Evolutionary conservation across 192 early-diverging fungal genomes (phyloP).

Genomic region (Coemansia aciculifera): DNA sequence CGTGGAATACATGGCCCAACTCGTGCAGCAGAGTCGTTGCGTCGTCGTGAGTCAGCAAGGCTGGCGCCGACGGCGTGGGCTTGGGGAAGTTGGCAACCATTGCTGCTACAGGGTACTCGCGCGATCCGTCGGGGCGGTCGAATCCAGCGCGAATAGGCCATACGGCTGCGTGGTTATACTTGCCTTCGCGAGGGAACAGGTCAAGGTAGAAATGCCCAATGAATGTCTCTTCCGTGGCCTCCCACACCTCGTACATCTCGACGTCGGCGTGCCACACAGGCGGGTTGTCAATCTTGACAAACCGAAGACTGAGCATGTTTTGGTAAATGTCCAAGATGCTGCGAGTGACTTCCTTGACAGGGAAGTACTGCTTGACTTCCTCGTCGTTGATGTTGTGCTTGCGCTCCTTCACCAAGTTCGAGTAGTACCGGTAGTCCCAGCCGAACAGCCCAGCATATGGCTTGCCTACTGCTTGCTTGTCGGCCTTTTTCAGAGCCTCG

Average conservation of each 20-base stretch:
- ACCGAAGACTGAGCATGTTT: slow-evolving; percentile 67
- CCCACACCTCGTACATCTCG: slow-evolving; percentile 73
- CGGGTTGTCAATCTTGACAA: slow-evolving; percentile 62
- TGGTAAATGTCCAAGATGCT: slow-evolving; percentile 77
- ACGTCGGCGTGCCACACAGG: slow-evolving; percentile 82
- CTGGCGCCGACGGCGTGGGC: slow-evolving; percentile 65
- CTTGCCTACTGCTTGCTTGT: slow-evolving; percentile 50
- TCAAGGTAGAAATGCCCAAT: slow-evolving; percentile 77
- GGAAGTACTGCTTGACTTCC: slow-evolving; percentile 78
- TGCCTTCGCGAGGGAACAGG: slow-evolving; percentile 70
- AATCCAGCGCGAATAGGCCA: slow-evolving; percentile 75
- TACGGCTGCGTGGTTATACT: slow-evolving; percentile 78
- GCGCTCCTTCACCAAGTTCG: slow-evolving; percentile 68
- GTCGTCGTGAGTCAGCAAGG: slow-evolving; percentile 78
- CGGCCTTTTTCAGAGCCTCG: slow-evolving; percentile 63
- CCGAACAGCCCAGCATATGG: slow-evolving; percentile 64
- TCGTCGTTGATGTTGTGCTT: slow-evolving; percentile 77
- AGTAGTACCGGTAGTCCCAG: slow-evolving; percentile 79
- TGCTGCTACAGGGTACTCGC: slow-evolving; percentile 65
- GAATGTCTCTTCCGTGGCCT: slow-evolving; percentile 60
- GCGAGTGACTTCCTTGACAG: slow-evolving; percentile 62
- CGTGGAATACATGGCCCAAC: slow-evolving; percentile 70
- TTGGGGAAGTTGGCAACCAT: slow-evolving; percentile 76
- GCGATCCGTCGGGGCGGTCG: slow-evolving; percentile 56
- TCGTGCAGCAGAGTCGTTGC: slow-evolving; percentile 85